Evolutionary conservation across 2,329 filamentous ascomycete genomes (phyloP).

Genomic region (Chalaropsis ovoidea): DNA sequence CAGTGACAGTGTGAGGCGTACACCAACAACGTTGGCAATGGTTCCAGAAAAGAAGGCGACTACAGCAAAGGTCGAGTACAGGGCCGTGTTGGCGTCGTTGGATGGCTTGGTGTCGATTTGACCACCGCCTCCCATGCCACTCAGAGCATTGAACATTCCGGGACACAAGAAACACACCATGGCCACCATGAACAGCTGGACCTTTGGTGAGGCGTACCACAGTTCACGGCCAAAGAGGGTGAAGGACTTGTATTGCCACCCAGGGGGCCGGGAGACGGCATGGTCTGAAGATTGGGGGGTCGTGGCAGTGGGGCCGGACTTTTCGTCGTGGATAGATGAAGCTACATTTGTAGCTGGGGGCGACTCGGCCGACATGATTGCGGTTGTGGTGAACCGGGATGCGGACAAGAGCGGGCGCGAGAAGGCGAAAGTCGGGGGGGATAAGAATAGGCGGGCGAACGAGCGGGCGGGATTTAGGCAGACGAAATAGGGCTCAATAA

Average conservation of each 20-base stretch:
- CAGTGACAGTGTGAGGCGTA: conserved; percentile 56
- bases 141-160: conserved; percentile 61
- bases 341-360: not conserved
- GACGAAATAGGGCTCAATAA: not conserved
- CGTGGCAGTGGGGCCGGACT: conserved; percentile 21
- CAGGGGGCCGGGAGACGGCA: conserved; percentile 35
- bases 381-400: not conserved
- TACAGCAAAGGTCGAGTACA: conserved; percentile 62
- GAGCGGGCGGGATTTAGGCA: no score
- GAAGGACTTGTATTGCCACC: conserved; percentile 60
- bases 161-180: conserved; percentile 52
- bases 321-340: conserved; percentile 26
- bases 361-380: conserved; percentile 14
- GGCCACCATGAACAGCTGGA: conserved; percentile 59
- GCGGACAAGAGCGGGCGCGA: not conserved
- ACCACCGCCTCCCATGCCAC: conserved; percentile 55
- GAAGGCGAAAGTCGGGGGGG: not conserved
- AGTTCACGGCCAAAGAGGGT: conserved; percentile 45
- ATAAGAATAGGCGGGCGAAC: no score
- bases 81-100: conserved; percentile 59
- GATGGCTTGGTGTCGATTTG: conserved; percentile 44
- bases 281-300: conserved; percentile 1
- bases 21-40: conserved; percentile 65
- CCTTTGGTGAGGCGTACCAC: conserved; percentile 64
- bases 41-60: conserved; percentile 64